Conservation (phyloP, 352 stramenopile species). For the Phytophthora hibernalis region DNA sequence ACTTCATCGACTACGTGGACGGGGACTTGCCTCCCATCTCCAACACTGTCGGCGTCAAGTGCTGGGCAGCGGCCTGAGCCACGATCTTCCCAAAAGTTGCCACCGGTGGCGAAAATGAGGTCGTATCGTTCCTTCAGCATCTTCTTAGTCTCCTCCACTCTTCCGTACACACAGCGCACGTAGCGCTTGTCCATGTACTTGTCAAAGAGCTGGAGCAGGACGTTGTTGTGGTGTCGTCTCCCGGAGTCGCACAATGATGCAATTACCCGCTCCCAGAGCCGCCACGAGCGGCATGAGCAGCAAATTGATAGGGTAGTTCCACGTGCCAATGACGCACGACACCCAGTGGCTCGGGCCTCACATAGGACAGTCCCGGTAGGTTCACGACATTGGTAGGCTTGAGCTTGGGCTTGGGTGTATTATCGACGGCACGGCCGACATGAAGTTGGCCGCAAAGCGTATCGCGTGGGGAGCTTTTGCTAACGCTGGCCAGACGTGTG, state of each 20-base stretch:
- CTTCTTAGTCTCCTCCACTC: slow-evolving; percentile 79
- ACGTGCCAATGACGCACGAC: slow-evolving; percentile 91
- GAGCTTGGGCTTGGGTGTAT: slow-evolving; percentile 66
- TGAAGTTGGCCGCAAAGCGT: slow-evolving; percentile 72
- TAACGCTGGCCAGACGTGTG: slow-evolving; percentile 95
- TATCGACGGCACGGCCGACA: slow-evolving; percentile 68
- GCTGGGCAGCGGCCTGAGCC: slow-evolving; percentile 88
- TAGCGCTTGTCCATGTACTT: slow-evolving; percentile 82
- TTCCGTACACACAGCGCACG: slow-evolving; percentile 87
- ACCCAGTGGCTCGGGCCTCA: slow-evolving; percentile 77
- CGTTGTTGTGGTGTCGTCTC: slow-evolving; percentile 84
- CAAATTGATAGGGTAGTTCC: slow-evolving; percentile 93
- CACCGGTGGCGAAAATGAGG: slow-evolving; percentile 87
- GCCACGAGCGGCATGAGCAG: slow-evolving; percentile 78
- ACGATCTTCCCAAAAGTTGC: slow-evolving; percentile 90
- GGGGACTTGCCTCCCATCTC: slow-evolving; percentile 95
- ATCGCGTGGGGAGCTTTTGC: slow-evolving; percentile 88
- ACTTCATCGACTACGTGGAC: slow-evolving; percentile 79
- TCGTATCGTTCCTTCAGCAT: slow-evolving; percentile 84
- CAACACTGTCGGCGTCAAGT: slow-evolving; percentile 94
- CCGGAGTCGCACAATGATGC: slow-evolving; percentile 91
- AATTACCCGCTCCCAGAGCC: slow-evolving; percentile 93
- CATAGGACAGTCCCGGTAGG: slow-evolving; percentile 65
- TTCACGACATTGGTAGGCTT: slow-evolving; percentile 63
- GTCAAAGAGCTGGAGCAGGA: slow-evolving; percentile 65